A percentile compares a stretch with the other conserved stretches of the same genome.
phyloP scores from a whole-genome alignment of 441 rosid genomes.

The Pelargonium cotyledonis region DNA sequence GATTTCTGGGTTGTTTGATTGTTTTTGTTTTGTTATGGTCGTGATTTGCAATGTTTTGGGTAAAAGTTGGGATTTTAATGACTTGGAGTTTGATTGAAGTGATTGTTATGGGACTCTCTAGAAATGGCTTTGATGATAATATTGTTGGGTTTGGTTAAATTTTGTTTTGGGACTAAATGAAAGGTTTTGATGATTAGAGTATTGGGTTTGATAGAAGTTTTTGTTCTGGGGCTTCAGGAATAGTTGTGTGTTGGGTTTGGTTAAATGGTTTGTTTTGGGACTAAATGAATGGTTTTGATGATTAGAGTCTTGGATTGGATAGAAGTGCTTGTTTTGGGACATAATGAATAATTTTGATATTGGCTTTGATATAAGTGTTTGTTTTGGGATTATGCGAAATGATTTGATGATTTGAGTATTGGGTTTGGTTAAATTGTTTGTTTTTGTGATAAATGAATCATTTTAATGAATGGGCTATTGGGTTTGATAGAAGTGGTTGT shows the following conservation, averaged over 20 bases:
- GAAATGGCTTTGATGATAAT: too few species aligned
- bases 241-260: background rate
- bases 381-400: background rate
- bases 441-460: too few species aligned
- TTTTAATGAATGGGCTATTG: background rate
- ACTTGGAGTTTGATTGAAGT: background rate
- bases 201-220: background rate
- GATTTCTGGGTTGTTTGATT: background rate
- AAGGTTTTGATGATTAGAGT: background rate
- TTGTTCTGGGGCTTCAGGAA: background rate
- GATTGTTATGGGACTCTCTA: too few species aligned
- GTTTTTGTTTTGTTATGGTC: background rate
- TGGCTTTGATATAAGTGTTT: background rate
- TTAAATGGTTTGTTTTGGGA: background rate
- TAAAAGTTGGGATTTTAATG: too few species aligned
- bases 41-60: background rate
- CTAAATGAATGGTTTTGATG: too few species aligned
- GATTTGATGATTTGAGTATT: background rate
- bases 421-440: too few species aligned
- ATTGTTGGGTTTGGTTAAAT: background rate
- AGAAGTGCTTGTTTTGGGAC: background rate
- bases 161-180: background rate
- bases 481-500: background rate
- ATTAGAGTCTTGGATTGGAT: too few species aligned
- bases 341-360: background rate